Conservation (phyloP, 2,329 filamentous ascomycete genomes). For the Alternaria burnsii region DNA sequence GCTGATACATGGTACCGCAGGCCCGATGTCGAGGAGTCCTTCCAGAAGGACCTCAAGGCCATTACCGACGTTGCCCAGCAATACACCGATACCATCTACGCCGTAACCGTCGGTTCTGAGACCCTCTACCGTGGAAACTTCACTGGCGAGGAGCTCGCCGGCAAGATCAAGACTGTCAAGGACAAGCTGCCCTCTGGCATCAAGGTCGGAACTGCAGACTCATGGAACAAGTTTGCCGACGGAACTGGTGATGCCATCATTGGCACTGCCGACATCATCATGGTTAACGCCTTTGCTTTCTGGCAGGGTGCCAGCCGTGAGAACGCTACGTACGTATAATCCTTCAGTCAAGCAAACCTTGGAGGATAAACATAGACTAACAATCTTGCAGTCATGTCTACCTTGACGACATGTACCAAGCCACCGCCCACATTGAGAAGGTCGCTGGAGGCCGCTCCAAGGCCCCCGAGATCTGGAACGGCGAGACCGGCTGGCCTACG, state of each 20-base stretch:
- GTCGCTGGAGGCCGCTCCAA: conserved; percentile 62
- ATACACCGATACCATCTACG: conserved; percentile 69
- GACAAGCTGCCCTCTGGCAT: conserved; percentile 60
- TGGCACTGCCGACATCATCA: conserved; percentile 67
- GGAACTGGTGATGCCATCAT: conserved; percentile 73
- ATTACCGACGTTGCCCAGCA: conserved; percentile 59
- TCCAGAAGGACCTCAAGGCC: conserved; percentile 67
- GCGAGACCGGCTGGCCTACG: conserved; percentile 35
- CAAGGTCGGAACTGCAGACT: conserved; percentile 73
- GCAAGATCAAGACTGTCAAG: conserved; percentile 70
- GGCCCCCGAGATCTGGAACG: conserved; percentile 65
- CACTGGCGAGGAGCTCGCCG: conserved; percentile 66
- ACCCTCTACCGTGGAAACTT: conserved; percentile 74
- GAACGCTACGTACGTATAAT: conserved; percentile 58
- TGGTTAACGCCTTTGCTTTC: conserved; percentile 76
- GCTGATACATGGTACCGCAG: conserved; percentile 42
- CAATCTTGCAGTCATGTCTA: conserved; percentile 57
- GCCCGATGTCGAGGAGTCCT: conserved; percentile 70
- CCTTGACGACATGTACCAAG: conserved; percentile 72
- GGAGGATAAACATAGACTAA: background rate
- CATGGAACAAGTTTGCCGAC: conserved; percentile 76
- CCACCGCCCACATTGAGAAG: conserved; percentile 68
- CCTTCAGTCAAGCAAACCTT: background rate
- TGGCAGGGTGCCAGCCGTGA: conserved; percentile 71
- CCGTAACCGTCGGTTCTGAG: conserved; percentile 76